Conservation (phyloP, 352 stramenopile genomes). For the Globisporangium spinosum region DNA sequence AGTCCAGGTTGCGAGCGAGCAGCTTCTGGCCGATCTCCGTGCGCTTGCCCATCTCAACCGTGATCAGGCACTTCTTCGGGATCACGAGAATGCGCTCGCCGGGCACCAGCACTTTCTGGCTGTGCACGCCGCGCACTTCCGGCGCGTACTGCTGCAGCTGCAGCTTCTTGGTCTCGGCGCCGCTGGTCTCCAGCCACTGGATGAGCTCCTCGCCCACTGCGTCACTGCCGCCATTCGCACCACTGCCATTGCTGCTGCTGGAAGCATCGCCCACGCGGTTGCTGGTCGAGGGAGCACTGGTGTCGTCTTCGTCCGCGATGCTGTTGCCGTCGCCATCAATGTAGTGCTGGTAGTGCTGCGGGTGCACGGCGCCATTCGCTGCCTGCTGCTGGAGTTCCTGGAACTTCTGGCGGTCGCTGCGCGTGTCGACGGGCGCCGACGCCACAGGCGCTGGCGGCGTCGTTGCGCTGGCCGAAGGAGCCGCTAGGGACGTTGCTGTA, state of each 20-base stretch:
- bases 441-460: neutral
- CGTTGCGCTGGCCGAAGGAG: neutral
- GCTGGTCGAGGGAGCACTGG: neutral
- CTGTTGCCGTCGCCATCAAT: conserved; percentile 16
- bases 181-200: conserved; percentile 66
- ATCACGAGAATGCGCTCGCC: conserved; percentile 90
- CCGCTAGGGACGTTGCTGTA: neutral
- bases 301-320: neutral
- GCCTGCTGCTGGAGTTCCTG: conserved; percentile 23
- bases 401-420: conserved; percentile 36
- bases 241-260: conserved; percentile 2
- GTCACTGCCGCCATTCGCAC: conserved; percentile 23
- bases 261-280: conserved; percentile 19
- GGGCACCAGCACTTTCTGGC: conserved; percentile 75
- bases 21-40: conserved; percentile 94
- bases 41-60: conserved; percentile 98
- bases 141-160: conserved; percentile 86
- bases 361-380: neutral
- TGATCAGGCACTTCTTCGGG: conserved; percentile 96
- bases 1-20: conserved; percentile 90
- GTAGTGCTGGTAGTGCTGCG: conserved; percentile 14
- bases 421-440: neutral
- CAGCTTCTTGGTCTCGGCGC: conserved; percentile 78
- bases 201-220: conserved; percentile 64
- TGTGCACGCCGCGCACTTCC: conserved; percentile 92